Conservation (phyloP, 208 protist species). For the Trichomonas vaginalis region DNA sequence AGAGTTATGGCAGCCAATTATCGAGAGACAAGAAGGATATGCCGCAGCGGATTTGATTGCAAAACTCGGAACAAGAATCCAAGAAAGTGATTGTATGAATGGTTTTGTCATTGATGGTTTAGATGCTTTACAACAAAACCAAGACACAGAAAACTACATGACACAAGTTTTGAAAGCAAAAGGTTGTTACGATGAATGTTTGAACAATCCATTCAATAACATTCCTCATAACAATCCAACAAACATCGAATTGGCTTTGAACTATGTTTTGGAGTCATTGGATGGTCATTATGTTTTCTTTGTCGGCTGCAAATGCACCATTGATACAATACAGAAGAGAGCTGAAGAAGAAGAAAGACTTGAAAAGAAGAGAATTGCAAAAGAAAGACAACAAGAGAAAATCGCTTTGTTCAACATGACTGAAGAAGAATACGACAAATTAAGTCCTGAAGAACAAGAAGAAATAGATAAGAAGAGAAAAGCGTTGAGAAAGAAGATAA, state of each 20-base stretch:
- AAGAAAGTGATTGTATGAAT: not conserved
- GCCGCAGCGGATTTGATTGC: not conserved
- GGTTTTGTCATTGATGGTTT: constrained; percentile 5
- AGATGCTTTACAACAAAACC: not conserved
- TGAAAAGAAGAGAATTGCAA: not conserved
- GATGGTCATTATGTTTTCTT: not conserved
- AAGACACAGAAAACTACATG: not conserved
- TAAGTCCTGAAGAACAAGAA: not conserved
- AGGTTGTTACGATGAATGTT: not conserved
- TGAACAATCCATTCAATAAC: not conserved
- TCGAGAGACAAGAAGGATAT: not conserved
- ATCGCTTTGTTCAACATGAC: not conserved
- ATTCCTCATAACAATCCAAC: not conserved
- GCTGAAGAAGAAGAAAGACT: not conserved
- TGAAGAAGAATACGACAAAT: not conserved
- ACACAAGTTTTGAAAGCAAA: not conserved
- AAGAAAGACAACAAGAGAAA: not conserved
- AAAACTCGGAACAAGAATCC: not conserved
- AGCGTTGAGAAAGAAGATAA: not conserved
- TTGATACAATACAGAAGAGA: not conserved
- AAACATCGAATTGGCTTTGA: not conserved
- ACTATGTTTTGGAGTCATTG: not conserved
- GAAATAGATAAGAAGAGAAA: not conserved
- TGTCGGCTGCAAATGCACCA: not conserved
- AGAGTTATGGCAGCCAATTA: not conserved